Percentiles rank a stretch among this genome's conserved stretches.
Evolutionary conservation across 2,329 filamentous ascomycete species (phyloP).

Genomic region (Penicillium sclerotigenum): DNA sequence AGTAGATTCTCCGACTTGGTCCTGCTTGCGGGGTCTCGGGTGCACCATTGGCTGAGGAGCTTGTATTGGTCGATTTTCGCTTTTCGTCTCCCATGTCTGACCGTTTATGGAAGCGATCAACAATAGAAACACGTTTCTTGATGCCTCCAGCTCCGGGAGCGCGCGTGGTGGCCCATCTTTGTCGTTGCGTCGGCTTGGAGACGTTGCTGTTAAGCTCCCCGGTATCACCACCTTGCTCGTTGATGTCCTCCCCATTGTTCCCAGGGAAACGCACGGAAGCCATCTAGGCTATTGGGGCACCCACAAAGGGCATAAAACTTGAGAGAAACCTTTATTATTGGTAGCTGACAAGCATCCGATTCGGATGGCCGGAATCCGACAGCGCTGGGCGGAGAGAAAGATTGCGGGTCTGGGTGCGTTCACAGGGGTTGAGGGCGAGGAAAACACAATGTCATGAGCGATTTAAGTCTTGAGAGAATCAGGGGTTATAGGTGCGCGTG

Average conservation of each 20-base stretch:
- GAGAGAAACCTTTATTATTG: slow-evolving; percentile 13
- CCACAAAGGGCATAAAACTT: slow-evolving; percentile 29
- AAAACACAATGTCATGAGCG: slow-evolving; percentile 8
- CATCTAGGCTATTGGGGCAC: slow-evolving; percentile 35
- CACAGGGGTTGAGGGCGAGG: slow-evolving; percentile 4
- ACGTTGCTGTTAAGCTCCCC: slow-evolving; percentile 45
- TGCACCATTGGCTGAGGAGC: slow-evolving; percentile 33
- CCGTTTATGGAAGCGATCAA: slow-evolving; percentile 68
- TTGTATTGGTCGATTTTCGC: slow-evolving; percentile 48
- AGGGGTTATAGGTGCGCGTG: background rate
- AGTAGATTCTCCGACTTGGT: slow-evolving; percentile 59
- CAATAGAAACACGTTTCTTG: slow-evolving; percentile 77
- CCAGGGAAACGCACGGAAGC: slow-evolving; percentile 38
- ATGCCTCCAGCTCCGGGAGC: slow-evolving; percentile 70
- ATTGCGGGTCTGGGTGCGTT: background rate
- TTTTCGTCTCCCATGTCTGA: slow-evolving; percentile 67
- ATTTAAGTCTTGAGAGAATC: background rate
- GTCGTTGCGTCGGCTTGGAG: slow-evolving; percentile 67
- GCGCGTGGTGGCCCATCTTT: slow-evolving; percentile 95
- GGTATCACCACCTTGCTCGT: slow-evolving; percentile 29
- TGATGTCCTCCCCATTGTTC: slow-evolving; percentile 20
- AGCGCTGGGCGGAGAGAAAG: slow-evolving; percentile 14
- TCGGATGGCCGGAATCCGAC: slow-evolving; percentile 24
- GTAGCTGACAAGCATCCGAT: slow-evolving; percentile 29
- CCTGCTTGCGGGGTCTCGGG: slow-evolving; percentile 36